Evolutionary conservation across 371 early-diverging fungal species (phyloP), one percentile per base, ranked within the genome.

Genomic region (Circinella minor): DNA sequence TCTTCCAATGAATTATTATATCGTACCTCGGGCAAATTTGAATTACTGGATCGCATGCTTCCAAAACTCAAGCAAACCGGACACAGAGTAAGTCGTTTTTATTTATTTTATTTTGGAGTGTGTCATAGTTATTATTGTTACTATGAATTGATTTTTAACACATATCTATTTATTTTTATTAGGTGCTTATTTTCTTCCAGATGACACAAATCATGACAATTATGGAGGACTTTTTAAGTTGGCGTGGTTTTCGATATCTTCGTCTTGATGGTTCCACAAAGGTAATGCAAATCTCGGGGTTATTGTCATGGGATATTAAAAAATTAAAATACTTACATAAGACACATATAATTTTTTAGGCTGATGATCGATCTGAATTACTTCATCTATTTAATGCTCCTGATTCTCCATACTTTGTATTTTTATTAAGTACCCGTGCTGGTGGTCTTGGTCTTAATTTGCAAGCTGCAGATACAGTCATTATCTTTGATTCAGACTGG

Each of bases 401-500:
- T 55, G 91, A 93, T 73, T 94, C 96, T 18, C 91, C 90, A 0
- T 93, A 91, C 71, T 92, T 94, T 79, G 92, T 98, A 14, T 99
- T 99, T 77, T 75, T 99, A 67, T 88, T 99, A 49, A 95, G 96
- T 83, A 99, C 99, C 3, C 87, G 99, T 55, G 99, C 99, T 55
- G 99, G 99, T 77, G 99, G 99, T 39, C 86, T 99, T 64, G 99
- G 99, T 71, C 89, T 99, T 47, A 99, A 99, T 82, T 82, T 99
- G 76, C 99, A 99, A 76, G 94, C 99, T 14, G 99, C 99, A 8
- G 99, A 99, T 81, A 99, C 99, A 0, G 99, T 99, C 36, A 93
- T 99, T 65, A 96, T 99, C 72, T 99, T 97, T 79, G 99, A 99
- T 82, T 95, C 96, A n/a, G 99, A 99, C 79, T 99, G 99, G 91